Conservation (phyloP, 176 grass and related monocot species). For the Urochloa ruziziensis region DNA sequence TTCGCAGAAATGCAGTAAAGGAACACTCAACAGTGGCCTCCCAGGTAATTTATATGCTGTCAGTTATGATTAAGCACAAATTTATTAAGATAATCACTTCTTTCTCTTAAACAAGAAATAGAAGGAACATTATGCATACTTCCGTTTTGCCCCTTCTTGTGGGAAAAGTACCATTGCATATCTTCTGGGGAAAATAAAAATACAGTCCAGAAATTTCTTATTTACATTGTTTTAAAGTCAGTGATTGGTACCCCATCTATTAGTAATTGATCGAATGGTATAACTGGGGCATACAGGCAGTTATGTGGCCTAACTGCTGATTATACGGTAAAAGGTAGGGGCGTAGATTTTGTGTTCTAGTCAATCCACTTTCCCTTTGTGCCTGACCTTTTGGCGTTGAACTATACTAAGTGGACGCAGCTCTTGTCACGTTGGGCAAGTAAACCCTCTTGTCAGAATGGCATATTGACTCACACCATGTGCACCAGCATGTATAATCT, state of each 20-base stretch:
- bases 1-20: slow-evolving; percentile 70
- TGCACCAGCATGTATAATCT: background rate
- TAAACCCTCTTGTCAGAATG: background rate
- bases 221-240: background rate
- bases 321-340: background rate
- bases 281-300: background rate
- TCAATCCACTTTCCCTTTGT: background rate
- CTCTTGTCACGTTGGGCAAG: background rate
- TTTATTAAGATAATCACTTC: background rate
- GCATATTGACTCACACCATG: background rate
- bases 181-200: background rate
- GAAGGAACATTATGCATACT: background rate
- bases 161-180: background rate
- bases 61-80: background rate
- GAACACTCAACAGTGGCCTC: slow-evolving; percentile 67
- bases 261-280: background rate
- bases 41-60: slow-evolving; percentile 48
- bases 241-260: background rate
- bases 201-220: background rate
- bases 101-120: background rate
- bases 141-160: background rate
- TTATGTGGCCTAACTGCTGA: background rate
- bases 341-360: background rate
- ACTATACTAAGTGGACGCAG: background rate
- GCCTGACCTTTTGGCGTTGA: background rate